Evolutionary conservation across 768 basidiomycete species (phyloP).

Genomic region (Collybia mongolica): DNA sequence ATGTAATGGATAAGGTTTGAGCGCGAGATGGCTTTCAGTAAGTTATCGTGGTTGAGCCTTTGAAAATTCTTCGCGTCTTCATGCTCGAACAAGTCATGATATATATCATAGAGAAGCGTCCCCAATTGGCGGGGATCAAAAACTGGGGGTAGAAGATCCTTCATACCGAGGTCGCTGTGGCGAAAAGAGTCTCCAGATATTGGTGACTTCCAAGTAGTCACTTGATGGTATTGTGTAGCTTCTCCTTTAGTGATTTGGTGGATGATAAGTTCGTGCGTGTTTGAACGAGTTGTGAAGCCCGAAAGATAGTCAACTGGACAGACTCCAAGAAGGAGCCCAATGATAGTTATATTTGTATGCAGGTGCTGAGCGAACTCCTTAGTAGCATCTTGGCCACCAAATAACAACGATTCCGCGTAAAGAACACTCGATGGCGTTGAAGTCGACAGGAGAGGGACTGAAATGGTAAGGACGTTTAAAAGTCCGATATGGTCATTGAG

Average conservation of each 20-base stretch:
- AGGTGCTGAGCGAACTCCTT: slow-evolving; percentile 29
- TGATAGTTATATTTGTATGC: slow-evolving; percentile 28
- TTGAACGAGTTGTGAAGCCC: slow-evolving; percentile 31
- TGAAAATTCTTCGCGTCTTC: slow-evolving; percentile 26
- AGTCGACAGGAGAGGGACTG: slow-evolving; percentile 25
- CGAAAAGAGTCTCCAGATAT: slow-evolving; percentile 18
- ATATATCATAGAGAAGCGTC: slow-evolving; percentile 35
- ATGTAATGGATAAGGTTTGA: slow-evolving; percentile 24
- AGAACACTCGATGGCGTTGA: slow-evolving; percentile 17
- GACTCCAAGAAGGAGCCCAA: slow-evolving; percentile 33
- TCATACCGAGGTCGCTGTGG: neutral
- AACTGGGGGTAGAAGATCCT: slow-evolving; percentile 6
- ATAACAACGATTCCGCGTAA: slow-evolving; percentile 31
- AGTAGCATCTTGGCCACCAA: slow-evolving; percentile 22
- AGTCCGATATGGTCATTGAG: slow-evolving; percentile 35
- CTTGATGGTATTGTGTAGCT: slow-evolving; percentile 31
- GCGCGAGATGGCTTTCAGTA: slow-evolving; percentile 12
- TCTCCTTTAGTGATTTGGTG: slow-evolving; percentile 1
- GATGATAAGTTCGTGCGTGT: slow-evolving; percentile 31
- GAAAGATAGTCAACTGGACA: slow-evolving; percentile 32
- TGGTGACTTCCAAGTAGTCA: slow-evolving; percentile 35
- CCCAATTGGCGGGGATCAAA: slow-evolving; percentile 28
- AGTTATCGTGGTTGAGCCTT: slow-evolving; percentile 8
- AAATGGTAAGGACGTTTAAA: slow-evolving; percentile 32
- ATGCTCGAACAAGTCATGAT: slow-evolving; percentile 33